Base-by-base conservation (phyloP, 495 filamentous ascomycete species). In the Xylaria cubensis region DNA sequence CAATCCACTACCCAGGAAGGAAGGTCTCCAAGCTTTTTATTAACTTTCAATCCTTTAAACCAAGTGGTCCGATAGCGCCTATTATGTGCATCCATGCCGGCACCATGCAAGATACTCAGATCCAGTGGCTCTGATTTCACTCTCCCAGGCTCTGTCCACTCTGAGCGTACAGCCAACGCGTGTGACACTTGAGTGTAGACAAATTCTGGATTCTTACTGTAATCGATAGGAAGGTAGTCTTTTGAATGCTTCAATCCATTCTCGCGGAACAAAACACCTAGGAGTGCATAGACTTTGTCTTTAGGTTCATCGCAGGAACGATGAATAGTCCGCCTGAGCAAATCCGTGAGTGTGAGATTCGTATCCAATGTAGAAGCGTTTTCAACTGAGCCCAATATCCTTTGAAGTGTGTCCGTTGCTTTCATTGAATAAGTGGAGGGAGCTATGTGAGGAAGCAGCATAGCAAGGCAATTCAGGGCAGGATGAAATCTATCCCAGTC, bases 1-100 rank as follows among this genome's bases (percentile, higher is more conserved):
- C 61, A 64, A 34, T 64, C 61, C 12, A 24, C n/a, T n/a, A 64
- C 61, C 61, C 61, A 64, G 36, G 61, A 32, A 15, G 61, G 61
- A 19, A 64, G 61, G 24, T 39, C 36, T 39, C 61, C 36, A 24
- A 15, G 55, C 55, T 17, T 58, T 34, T 34, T 58, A 34, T 58
- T 58, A 8, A 58, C 55, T 21, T 58, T 4, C 55, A 58, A 58
- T 29, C 55, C 55, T 34, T 58, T 58, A 21, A 58, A 58, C 55
- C 55, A 58, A 19, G 55, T 41, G 36, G 61, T 46, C 4, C 61
- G 61, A 21, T 44, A 46, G 9, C n/a, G 34, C 10, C 61, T 39
- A 24, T 24, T 42, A 24, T 64, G 61, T 13, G 36, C 36, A 34
- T 64, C 61, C 32, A 64, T 15, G 19, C 61, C 61, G 24, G 61